These are phyloP conservation scores for Colletotrichum filicis DNA, from an alignment of 2,329 filamentous ascomycete genomes.

Conservation along the genomic window DNA sequence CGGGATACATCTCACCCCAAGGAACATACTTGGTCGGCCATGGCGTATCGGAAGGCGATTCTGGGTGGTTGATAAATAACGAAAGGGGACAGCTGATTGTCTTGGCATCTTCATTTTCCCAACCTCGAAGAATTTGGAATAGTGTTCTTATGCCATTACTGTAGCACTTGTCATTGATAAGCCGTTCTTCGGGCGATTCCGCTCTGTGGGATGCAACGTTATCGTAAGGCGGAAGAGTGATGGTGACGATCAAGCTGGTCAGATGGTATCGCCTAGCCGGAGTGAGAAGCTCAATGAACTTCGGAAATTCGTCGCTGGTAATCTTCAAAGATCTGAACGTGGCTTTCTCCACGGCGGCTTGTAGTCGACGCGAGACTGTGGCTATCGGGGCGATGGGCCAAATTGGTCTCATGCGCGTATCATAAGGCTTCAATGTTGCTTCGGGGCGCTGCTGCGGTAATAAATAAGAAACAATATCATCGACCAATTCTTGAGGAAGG, in stretches of 20 bases:
- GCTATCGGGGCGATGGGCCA: background rate
- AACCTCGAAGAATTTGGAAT: background rate
- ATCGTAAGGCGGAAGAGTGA: background rate
- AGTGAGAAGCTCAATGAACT: background rate
- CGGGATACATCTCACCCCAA: background rate
- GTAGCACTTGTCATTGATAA: background rate
- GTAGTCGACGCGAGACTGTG: background rate
- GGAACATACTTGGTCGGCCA: conserved; percentile 1
- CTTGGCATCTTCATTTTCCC: background rate
- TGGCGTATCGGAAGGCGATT: background rate
- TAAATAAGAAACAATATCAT: background rate
- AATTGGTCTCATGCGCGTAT: background rate
- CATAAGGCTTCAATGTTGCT: background rate
- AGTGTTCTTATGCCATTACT: background rate
- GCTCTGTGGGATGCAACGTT: background rate
- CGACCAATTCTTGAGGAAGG: background rate
- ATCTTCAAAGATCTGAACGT: conserved; percentile 6
- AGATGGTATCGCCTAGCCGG: background rate
- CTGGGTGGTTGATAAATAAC: background rate
- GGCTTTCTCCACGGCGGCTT: background rate
- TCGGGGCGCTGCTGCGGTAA: background rate
- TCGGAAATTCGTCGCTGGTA: background rate
- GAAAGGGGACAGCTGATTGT: background rate
- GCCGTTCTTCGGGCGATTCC: background rate
- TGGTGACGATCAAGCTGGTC: background rate